Evolutionary conservation across 129 eudicot genomes (phyloP), one percentile per base, ranked within the genome.

Genomic region (Glebionis coronaria): DNA sequence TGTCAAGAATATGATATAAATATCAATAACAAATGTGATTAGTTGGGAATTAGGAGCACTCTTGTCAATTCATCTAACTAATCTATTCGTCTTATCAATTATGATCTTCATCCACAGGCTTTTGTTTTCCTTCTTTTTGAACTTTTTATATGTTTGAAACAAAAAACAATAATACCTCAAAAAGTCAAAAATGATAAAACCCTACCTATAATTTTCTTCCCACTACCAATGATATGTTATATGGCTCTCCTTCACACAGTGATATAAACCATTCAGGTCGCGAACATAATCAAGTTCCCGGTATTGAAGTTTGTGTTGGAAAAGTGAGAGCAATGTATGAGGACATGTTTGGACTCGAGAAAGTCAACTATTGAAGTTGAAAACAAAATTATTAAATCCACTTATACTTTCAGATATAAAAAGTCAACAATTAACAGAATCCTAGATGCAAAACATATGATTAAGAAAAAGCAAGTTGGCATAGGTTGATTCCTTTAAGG

Each of bases 401-500:
- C 44, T 63, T 23, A 73, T 65, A 35, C 1, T 66, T 57, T 40
- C 57, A 67, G 53, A 49, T 31, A 15, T 40, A 31, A 18, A 52
- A 62, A 75, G 70, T 69, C 74, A 76, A 76, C 65, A 73, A 28
- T 19, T 14, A 60, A 73, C 27, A 56, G 60, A 52, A 63, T 63
- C 65, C 44, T 15, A 28, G 72, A 73, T 55, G 63, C 75, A 67
- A 16, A 60, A 52, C 54, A 68, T 20, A 29, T 11, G 66, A 52
- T 51, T 25, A 19, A 67, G 5, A 9, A 68, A 49, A 50, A 61
- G 54, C 74, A 68, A 68, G 57, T 68, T 68, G 73, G 31, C 62
- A 67, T 67, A 49, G 78, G 61, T 51, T 50, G 79, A 74, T 62
- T 67, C 61, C 73, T 67, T 71, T 40, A 50, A 61, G 40, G 60